Base-by-base conservation (phyloP, 163 green algal species). In the Volvox carteri region DNA sequence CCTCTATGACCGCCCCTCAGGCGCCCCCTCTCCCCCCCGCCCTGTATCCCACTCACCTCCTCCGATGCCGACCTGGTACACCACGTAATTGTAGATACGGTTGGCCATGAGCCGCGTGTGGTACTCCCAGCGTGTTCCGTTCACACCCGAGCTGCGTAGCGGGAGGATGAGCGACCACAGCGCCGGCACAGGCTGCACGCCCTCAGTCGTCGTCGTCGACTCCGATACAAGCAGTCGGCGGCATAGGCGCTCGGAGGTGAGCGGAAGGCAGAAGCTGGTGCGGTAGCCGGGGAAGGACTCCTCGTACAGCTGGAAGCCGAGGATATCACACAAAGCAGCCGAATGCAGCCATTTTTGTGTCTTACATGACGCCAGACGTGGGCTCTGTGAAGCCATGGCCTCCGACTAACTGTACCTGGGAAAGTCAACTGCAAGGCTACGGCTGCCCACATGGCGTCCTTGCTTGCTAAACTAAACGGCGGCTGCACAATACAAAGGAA, bases 41-140 rank as follows among this genome's bases (percentile, higher is more conserved):
- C 41, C 72, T 6, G 41, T 39, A 12, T 25, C 28, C 4, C 76
- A 12, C 76, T 41, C 35, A 56, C 76, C 76, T 14, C 76, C 52
- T 25, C 76, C 76, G 19, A 70, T 56, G 1, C 76, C 52, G 12
- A 85, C 28, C 33, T 70, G 21, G 52, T 85, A 70, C 33, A n/a
- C 23, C 19, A 23, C 54, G 37, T 85, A 72, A 35, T 72, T 85
- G 76, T 33, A 52, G 4, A 85, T 23, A 7, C 76, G 50, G 76
- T 70, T 85, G 35, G 21, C 50, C 14, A 54, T 23, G 3, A 73
- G 54, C 9, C 76, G 76, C 1, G 23, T 56, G 76, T 72, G 50
- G n/a, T 85, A 65, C 52, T 85, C 76, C 76, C 76, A 85, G 76
- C 50, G 50, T 4, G 76, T 52, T 18, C 52, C 76, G 76, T 56